A percentile compares a stretch with the other conserved stretches of the same genome.
Evolutionary conservation across 129 eudicot species (phyloP).

Genomic region (Artemisia annua): DNA sequence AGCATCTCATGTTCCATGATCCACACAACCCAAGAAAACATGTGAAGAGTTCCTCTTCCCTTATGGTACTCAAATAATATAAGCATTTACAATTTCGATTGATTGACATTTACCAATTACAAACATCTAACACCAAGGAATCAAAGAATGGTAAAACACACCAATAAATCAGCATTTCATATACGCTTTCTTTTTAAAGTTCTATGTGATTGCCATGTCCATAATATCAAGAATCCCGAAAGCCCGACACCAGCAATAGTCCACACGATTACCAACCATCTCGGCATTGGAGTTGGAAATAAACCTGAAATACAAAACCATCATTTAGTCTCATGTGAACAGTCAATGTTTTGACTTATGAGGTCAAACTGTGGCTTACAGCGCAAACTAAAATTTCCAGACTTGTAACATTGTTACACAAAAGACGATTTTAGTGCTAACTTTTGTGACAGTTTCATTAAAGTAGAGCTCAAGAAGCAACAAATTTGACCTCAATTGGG

Average conservation of each 20-base stretch:
- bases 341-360: neutral
- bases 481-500: too few relatives aligned
- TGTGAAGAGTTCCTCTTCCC: too few relatives aligned
- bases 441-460: conserved; percentile 1
- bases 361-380: conserved; percentile 13
- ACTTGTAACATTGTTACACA: neutral
- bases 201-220: conserved; percentile 74
- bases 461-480: neutral
- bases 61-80: conserved; percentile 10
- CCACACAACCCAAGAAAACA: too few relatives aligned
- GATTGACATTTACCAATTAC: conserved; percentile 51
- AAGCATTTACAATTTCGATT: conserved; percentile 49
- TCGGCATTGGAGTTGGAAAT: conserved; percentile 81
- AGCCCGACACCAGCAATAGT: conserved; percentile 46
- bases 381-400: neutral
- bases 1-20: too few relatives aligned
- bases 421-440: neutral
- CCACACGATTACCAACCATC: conserved; percentile 82
- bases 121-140: conserved; percentile 34
- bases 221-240: conserved; percentile 47
- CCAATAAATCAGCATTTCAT: conserved; percentile 32
- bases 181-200: conserved; percentile 48
- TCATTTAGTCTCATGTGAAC: conserved; percentile 5
- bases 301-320: conserved; percentile 55
- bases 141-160: conserved; percentile 39